Base-by-base conservation (phyloP, 345 rosid species). In the Melaleuca alternifolia region DNA sequence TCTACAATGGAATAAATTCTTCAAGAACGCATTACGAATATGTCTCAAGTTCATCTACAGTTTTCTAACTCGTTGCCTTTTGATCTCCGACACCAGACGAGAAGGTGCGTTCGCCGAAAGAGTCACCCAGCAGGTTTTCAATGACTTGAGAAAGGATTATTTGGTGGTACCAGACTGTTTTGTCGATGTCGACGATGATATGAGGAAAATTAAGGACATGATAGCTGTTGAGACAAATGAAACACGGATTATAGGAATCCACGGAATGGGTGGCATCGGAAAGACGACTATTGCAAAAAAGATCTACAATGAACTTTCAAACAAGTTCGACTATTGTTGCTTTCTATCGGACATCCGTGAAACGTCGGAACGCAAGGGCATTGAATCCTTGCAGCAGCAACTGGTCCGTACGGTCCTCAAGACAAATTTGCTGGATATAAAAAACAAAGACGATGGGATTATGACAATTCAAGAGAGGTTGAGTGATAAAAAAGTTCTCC, bases 171-270 rank as follows among this genome's bases (percentile, higher is more conserved):
- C 2, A 0, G 28, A 59, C 0, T 5, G 0, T 33, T n/a, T 59
- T 0, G 37, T 59, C 18, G 2, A 0, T 2, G 30, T 59, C 0
- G 9, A n/a, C 30, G 3, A 59, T n/a, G n/a, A 8, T 18, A n/a
- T 26, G 18, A 11, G 8, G 37, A 61, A 2, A 61, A 61, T 61
- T 5, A 28, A 0, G 0, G 0, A 61, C 13, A 61, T n/a, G 75
- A 61, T 0, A 1, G 14, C 20, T 0, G 41, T 0, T 0, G 1
- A 6, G 6, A 61, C 0, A 61, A 6, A 5, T 28, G 10, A 61
- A 13, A 61, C 16, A 28, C 0, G 4, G 20, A 28, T 28, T 14
- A 61, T 61, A 0, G 21, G 0, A 61, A 61, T 61, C 8, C 8
- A 61, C 1, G 75, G 16, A 3, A 28, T 61, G 20, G 5, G 18